Evolutionary conservation across 2,329 filamentous ascomycete genomes (phyloP).

Genomic region (Aquanectria penicillioides): DNA sequence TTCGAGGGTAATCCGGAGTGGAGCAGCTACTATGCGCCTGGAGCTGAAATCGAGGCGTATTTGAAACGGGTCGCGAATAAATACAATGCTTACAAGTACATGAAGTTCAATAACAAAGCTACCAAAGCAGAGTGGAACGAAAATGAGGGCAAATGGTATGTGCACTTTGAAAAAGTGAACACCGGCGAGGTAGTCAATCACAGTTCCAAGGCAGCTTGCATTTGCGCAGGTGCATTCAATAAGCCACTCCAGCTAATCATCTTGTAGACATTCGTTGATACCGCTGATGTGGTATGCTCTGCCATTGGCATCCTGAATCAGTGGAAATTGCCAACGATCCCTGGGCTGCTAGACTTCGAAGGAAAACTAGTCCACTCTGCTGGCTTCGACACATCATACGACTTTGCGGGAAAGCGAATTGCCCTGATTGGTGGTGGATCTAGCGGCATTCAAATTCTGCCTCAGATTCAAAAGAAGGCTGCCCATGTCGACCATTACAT

Average conservation of each 20-base stretch:
- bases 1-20: constrained; percentile 69
- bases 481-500: constrained; percentile 1
- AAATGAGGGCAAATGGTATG: constrained; percentile 49
- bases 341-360: constrained; percentile 56
- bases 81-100: constrained; percentile 54
- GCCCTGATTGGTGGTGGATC: constrained; percentile 48
- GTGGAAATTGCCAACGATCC: constrained; percentile 57
- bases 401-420: constrained; percentile 37
- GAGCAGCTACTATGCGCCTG: constrained; percentile 65
- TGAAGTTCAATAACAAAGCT: constrained; percentile 56
- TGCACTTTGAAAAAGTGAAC: constrained; percentile 47
- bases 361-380: constrained; percentile 57
- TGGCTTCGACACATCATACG: constrained; percentile 48
- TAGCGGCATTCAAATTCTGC: constrained; percentile 46
- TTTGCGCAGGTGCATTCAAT: not conserved
- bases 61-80: constrained; percentile 57
- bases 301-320: constrained; percentile 62
- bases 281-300: constrained; percentile 52
- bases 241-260: not conserved
- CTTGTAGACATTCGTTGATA: constrained; percentile 1
- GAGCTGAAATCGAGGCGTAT: constrained; percentile 64
- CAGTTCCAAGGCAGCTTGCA: not conserved
- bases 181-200: not conserved
- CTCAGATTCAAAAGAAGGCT: constrained; percentile 3
- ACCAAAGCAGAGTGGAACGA: constrained; percentile 32